Percentiles rank a stretch among this genome's conserved stretches.
Evolutionary conservation across 371 early-diverging fungal species (phyloP).

Genomic region (Apophysomyces variabilis): DNA sequence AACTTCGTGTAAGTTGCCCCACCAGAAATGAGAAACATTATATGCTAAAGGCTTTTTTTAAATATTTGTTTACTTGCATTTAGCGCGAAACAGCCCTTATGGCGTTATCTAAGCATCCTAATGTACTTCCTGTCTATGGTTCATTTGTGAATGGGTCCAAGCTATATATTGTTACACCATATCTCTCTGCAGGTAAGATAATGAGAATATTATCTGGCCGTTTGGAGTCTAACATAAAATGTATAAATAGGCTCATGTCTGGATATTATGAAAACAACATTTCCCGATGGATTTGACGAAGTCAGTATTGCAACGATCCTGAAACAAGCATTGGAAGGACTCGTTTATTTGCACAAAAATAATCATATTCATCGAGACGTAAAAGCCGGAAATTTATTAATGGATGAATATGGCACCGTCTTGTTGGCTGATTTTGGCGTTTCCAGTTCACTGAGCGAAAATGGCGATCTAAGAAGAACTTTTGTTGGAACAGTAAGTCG

Average conservation of each 20-base stretch:
- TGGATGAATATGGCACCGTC: slow-evolving; percentile 86
- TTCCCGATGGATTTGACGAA: slow-evolving; percentile 88
- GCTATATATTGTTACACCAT: slow-evolving; percentile 83
- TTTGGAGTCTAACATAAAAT: neutral
- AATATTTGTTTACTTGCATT: neutral
- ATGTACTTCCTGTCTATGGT: slow-evolving; percentile 80
- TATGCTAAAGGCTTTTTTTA: neutral
- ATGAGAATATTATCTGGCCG: neutral
- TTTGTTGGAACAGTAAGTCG: slow-evolving; percentile 81
- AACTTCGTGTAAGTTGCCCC: slow-evolving; percentile 15
- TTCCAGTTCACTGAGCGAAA: slow-evolving; percentile 77
- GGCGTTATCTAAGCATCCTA: slow-evolving; percentile 84
- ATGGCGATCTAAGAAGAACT: slow-evolving; percentile 82
- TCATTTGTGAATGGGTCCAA: slow-evolving; percentile 80
- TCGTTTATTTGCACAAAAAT: slow-evolving; percentile 87
- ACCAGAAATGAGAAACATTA: neutral
- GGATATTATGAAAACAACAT: slow-evolving; percentile 87
- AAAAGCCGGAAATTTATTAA: slow-evolving; percentile 87
- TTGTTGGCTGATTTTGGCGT: slow-evolving; percentile 93
- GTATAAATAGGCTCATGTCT: slow-evolving; percentile 67
- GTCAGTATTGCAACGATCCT: slow-evolving; percentile 80
- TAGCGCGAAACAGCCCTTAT: slow-evolving; percentile 87
- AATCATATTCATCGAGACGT: slow-evolving; percentile 93
- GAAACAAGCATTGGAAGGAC: slow-evolving; percentile 83
- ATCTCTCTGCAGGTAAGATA: slow-evolving; percentile 33